Base-by-base conservation (phyloP, 2,329 filamentous ascomycete species). In the Cadophora sp. region DNA sequence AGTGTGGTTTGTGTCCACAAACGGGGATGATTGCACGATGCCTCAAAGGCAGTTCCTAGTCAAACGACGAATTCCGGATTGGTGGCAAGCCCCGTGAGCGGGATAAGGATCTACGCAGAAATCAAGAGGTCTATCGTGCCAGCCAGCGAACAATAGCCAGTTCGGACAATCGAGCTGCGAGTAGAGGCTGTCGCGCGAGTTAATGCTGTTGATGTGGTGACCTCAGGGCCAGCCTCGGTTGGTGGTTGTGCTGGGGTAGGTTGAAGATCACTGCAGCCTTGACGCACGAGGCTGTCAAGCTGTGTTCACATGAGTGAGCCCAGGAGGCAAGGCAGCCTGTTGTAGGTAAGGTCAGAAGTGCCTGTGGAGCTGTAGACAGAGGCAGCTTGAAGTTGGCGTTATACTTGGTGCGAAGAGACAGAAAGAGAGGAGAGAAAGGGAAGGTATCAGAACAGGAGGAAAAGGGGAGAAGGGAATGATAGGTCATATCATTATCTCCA, bases 281-380 rank as follows among this genome's bases (percentile, higher is more conserved):
- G 56, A 43, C n/a, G 22, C 34, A 27, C 56, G 56, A 60, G 43
- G 60, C 60, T 62, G 60, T 48, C 27, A 26, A 51, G 60, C 60
- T 24, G 43, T 51, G 19, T 14, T 29, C 40, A 31, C 24, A 50
- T 62, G 26, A n/a, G 40, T 27, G 24, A 22, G 24, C 34, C 9
- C 34, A 37, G 34, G 34, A 37, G 34, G 34, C 34, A 12, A 37
- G 34, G 34, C 34, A 12, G n/a, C n/a, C n/a, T n/a, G n/a, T n/a
- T n/a, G n/a, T n/a, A n/a, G n/a, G n/a, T n/a, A n/a, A n/a, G n/a
- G n/a, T n/a, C n/a, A n/a, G n/a, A n/a, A n/a, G n/a, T n/a, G n/a
- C n/a, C n/a, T n/a, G n/a, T n/a, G n/a, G n/a, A n/a, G n/a, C n/a
- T n/a, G n/a, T n/a, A n/a, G n/a, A n/a, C n/a, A n/a, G n/a, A n/a